Evolutionary conservation across 2,329 filamentous ascomycete species (phyloP).

Genomic region (Pseudogymnoascus sp.): DNA sequence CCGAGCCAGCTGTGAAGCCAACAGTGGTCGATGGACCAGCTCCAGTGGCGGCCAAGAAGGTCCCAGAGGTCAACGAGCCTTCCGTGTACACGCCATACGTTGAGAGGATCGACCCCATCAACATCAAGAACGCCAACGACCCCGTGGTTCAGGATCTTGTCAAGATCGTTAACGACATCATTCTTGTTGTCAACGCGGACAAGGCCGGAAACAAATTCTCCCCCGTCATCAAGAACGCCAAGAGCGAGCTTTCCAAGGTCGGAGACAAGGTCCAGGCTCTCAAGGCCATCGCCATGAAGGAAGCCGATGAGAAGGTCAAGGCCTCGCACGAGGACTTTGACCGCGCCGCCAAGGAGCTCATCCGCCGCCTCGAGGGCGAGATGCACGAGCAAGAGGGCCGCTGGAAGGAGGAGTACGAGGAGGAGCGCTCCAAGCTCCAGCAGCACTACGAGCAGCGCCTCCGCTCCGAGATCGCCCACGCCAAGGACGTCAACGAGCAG

Average conservation of each 20-base stretch:
- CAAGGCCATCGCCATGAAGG: slow-evolving; percentile 61
- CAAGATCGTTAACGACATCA: slow-evolving; percentile 92
- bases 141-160: slow-evolving; percentile 87
- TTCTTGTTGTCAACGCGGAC: slow-evolving; percentile 86
- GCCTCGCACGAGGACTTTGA: slow-evolving; percentile 69
- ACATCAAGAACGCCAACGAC: slow-evolving; percentile 68
- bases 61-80: slow-evolving; percentile 58
- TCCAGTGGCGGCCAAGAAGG: slow-evolving; percentile 27
- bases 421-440: slow-evolving; percentile 73
- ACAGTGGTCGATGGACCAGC: slow-evolving; percentile 9
- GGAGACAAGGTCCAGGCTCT: slow-evolving; percentile 69
- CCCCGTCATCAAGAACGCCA: slow-evolving; percentile 73
- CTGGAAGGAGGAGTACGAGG: slow-evolving; percentile 82
- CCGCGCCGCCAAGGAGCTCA: slow-evolving; percentile 75
- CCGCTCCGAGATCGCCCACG: slow-evolving; percentile 68
- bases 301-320: slow-evolving; percentile 59
- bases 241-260: slow-evolving; percentile 70
- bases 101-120: slow-evolving; percentile 68
- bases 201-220: slow-evolving; percentile 69
- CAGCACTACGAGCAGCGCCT: slow-evolving; percentile 73
- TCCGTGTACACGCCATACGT: slow-evolving; percentile 53
- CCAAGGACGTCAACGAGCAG: slow-evolving; percentile 73
- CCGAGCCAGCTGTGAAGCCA: slow-evolving; percentile 11
- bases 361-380: slow-evolving; percentile 75
- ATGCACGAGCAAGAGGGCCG: slow-evolving; percentile 72